Conservation (phyloP, 179 eudicot species). For the Silene noctiflora region DNA sequence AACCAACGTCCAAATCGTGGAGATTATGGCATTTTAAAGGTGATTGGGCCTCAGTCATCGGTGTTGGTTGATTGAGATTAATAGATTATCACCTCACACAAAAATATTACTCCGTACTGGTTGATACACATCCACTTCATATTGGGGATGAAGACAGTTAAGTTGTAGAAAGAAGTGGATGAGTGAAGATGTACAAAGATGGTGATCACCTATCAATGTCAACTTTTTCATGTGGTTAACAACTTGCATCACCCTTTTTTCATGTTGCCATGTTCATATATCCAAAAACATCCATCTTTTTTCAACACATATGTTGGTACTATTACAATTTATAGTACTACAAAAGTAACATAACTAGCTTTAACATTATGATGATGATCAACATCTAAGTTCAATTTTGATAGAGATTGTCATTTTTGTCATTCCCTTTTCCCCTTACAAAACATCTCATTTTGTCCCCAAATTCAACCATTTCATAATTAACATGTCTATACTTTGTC, state of each 20-base stretch:
- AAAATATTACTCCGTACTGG: too few relatives aligned
- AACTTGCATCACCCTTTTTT: not conserved
- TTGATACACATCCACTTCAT: too few relatives aligned
- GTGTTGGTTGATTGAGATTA: too few relatives aligned
- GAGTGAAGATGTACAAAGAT: constrained; percentile 3
- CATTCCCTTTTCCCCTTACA: constrained; percentile 1
- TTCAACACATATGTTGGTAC: not conserved
- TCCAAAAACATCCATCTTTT: constrained; percentile 16
- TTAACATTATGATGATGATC: constrained; percentile 8
- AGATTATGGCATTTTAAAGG: too few relatives aligned
- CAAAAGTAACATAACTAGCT: constrained; percentile 2
- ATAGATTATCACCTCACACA: too few relatives aligned
- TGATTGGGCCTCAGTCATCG: too few relatives aligned
- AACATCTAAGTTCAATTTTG: constrained; percentile 14
- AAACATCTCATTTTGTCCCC: constrained; percentile 20
- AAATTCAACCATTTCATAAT: constrained; percentile 20
- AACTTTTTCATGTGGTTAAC: not conserved
- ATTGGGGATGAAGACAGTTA: not conserved
- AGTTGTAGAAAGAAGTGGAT: not conserved
- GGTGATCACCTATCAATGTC: constrained; percentile 2
- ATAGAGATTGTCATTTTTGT: constrained; percentile 18
- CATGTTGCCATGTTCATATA: constrained; percentile 6
- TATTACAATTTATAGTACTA: not conserved
- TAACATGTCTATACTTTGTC: constrained; percentile 14
- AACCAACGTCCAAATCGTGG: too few relatives aligned